A percentile compares a stretch with the other conserved stretches of the same genome.
These are phyloP conservation scores for Candida mattraensis DNA, from an alignment of 805 yeast genomes.

Conservation along the genomic window DNA sequence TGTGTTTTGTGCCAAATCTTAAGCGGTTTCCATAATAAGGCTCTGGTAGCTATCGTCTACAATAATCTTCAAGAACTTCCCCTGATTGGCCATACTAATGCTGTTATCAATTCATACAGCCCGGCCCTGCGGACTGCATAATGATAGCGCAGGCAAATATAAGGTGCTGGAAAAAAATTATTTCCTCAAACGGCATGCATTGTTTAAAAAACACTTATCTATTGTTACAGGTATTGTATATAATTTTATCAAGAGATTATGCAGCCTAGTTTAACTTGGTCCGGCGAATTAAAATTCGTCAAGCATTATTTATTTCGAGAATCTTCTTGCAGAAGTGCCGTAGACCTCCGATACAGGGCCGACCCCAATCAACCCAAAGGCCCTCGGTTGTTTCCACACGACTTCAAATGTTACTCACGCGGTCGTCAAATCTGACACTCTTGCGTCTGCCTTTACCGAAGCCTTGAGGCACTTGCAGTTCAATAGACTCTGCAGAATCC, in stretches of 20 bases:
- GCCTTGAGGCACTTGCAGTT: conserved; percentile 24
- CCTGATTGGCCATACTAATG: conserved; percentile 12
- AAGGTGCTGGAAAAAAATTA: background rate
- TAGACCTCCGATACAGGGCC: too few species aligned
- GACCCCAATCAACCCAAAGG: too few species aligned
- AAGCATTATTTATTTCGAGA: too few species aligned
- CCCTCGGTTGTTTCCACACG: too few species aligned
- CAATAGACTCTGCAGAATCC: conserved; percentile 9
- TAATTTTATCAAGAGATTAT: too few species aligned
- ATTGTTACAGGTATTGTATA: conserved; percentile 4
- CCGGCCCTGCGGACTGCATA: too few species aligned
- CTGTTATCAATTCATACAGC: conserved; percentile 14
- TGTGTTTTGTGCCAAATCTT: too few species aligned
- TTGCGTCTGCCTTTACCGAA: conserved; percentile 29
- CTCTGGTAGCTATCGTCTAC: background rate
- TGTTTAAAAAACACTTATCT: conserved; percentile 5
- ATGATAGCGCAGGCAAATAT: too few species aligned
- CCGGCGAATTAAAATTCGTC: too few species aligned
- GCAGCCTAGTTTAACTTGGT: too few species aligned
- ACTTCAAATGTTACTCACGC: conserved; percentile 12
- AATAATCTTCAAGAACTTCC: background rate
- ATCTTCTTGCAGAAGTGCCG: too few species aligned
- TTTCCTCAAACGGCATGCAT: background rate
- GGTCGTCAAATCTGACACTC: conserved; percentile 33
- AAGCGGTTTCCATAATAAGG: conserved; percentile 8